These are phyloP conservation scores for Sporopachydermia lactativora DNA, from an alignment of 805 yeast genomes.

Conservation along the genomic window DNA sequence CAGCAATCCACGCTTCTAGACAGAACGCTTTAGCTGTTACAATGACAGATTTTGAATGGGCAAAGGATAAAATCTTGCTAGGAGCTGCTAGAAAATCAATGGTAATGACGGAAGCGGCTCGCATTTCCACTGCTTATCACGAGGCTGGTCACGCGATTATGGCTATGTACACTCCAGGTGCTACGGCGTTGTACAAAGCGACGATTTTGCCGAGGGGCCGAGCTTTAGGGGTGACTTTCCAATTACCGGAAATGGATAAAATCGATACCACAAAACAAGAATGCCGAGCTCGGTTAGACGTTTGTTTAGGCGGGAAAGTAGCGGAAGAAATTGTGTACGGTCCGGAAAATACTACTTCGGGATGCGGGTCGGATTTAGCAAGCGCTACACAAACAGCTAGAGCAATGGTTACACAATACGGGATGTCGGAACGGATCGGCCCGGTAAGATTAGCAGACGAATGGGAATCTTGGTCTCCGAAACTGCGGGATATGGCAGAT, in stretches of 20 bases:
- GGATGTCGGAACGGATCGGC: conserved; percentile 90
- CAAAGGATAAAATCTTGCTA: conserved; percentile 93
- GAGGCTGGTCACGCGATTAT: conserved; percentile 99
- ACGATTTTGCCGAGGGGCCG: conserved; percentile 94
- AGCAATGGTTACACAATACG: conserved; percentile 93
- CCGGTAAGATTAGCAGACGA: conserved; percentile 82
- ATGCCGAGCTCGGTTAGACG: conserved; percentile 85
- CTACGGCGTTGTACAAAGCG: conserved; percentile 91
- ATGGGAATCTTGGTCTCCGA: conserved; percentile 93
- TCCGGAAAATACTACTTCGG: conserved; percentile 82
- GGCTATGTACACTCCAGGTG: conserved; percentile 90
- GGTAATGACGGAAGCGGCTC: conserved; percentile 93
- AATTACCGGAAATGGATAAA: conserved; percentile 96
- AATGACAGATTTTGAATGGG: conserved; percentile 95
- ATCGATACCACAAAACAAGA: conserved; percentile 84
- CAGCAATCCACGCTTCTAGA: conserved; percentile 94
- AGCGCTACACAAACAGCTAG: conserved; percentile 88
- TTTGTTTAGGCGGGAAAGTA: conserved; percentile 97
- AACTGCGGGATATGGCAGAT: conserved; percentile 81
- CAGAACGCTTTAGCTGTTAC: conserved; percentile 81
- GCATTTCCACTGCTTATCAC: conserved; percentile 91
- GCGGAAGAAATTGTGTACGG: conserved; percentile 94
- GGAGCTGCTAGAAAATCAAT: conserved; percentile 97
- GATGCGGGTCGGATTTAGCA: conserved; percentile 85
- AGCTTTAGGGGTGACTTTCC: conserved; percentile 94